Evolutionary conservation across 169 alveolate species (phyloP), one percentile per base, ranked within the genome.

Genomic region (Ophryocystis elektroscirrha): DNA sequence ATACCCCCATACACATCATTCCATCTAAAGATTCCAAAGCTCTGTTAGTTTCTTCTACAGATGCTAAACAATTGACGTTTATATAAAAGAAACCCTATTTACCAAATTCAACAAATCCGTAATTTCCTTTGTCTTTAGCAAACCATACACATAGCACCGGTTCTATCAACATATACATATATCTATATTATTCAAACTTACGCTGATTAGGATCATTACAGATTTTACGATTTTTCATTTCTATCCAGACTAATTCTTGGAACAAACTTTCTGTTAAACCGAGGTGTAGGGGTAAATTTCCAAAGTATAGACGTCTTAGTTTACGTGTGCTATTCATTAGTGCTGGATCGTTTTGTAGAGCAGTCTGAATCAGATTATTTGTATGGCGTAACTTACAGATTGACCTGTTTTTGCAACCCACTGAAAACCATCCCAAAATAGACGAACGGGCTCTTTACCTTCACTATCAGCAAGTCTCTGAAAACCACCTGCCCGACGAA

Each of bases 391-490:
- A 63, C 59, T 4, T 59, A 62, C 60, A 38, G 86, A 55, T 57
- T 61, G 59, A 29, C 63, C 81, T 1, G 85, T 77, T 59, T 80
- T 79, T 6, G 91, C 90, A 24, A 81, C 89, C 91, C 91, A 81
- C 63, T 81, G 91, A 54, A 81, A 81, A 1, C 91, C 91, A 52
- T 81, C 91, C 84, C 88, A 81, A 59, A 81, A 81, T 12, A 81
- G 83, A 18, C 81, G 69, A 15, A 79, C 80, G 2, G 91, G 76
- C 48, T 80, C 85, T 32, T 80, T 81, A 0, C 89, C 89, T 35
- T 79, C 91, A 36, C 75, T 73, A 43, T 80, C 86, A 9, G 91
- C 91, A 39, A 81, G 56, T 47, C 67, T 77, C 52, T 81, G 76
- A 57, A 74, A 80, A 1, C 91, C 91, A 20, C 91, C 91, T 15